Base-by-base conservation (phyloP, 139 green algal species). In the Desmodesmus armatus region DNA sequence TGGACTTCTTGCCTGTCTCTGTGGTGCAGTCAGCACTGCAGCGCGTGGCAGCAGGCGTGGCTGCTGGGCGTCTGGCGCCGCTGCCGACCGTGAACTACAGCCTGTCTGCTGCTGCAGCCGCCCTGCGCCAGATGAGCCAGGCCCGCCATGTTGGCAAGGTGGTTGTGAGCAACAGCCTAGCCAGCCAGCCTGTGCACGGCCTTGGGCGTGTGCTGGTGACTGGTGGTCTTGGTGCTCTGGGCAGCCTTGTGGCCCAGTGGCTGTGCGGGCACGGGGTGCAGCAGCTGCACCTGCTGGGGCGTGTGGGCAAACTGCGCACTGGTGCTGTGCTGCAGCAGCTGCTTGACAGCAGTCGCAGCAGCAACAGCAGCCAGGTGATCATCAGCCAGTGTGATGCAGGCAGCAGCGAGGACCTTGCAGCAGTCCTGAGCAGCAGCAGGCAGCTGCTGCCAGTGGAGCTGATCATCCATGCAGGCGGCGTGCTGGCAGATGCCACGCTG, bases 101-200 rank as follows among this genome's bases (percentile, higher is more conserved):
- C 31, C 77, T 94, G 63, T 51, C 29, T 5, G 76, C 63, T n/a
- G 91, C 93, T 31, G 82, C 83, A 25, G 83, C 90, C n/a, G 95
- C 95, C 7, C 87, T 98, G 79, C 90, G 95, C 5, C 93, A 97
- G 87, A 95, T 98, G 90, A 94, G 93, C 19, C 92, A 86, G 85
- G 94, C 95, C 0, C 85, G 90, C 0, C 94, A 97, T 78, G 89
- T 98, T 41, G 95, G 95, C 90, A 98, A 98, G 90, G 88, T 98
- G 27, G 92, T 98, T 23, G 91, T 95, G 4, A 71, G 41, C 63
- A 76, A 25, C 41, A n/a, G 19, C 5, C n/a, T 62, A 23, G 7
- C 11, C 37, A 80, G 51, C 51, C 39, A 35, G 67, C 67, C 49
- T 27, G 13, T 62, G 23, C 33, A 27, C 31, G 27, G 35, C 35